Percentiles rank a stretch among this genome's conserved stretches.
Evolutionary conservation across 1,284 basidiomycete genomes (phyloP).

Genomic region (Macrocystidia cucumis): DNA sequence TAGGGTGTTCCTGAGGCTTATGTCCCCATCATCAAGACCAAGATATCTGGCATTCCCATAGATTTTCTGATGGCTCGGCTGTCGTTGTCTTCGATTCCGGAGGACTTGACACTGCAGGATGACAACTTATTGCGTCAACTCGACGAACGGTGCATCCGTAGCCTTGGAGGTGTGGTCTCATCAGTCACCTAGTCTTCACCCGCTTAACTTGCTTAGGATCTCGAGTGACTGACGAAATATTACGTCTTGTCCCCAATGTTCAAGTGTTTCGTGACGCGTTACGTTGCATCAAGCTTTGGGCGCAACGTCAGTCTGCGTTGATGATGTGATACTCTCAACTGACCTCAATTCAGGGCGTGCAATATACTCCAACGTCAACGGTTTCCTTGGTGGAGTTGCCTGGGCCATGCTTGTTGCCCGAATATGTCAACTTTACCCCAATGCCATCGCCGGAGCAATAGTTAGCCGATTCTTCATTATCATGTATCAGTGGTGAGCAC

Average conservation of each 20-base stretch:
- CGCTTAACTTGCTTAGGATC: slow-evolving; percentile 56
- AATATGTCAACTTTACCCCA: slow-evolving; percentile 98
- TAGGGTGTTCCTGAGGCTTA: slow-evolving; percentile 95
- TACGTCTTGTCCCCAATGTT: slow-evolving; percentile 93
- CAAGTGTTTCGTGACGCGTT: slow-evolving; percentile 92
- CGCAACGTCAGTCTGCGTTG: slow-evolving; percentile 62
- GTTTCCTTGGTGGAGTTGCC: slow-evolving; percentile 96
- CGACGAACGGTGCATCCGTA: slow-evolving; percentile 92
- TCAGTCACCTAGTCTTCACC: not conserved
- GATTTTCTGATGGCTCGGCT: slow-evolving; percentile 93
- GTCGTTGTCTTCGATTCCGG: slow-evolving; percentile 80
- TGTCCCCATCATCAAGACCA: slow-evolving; percentile 91
- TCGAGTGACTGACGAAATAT: slow-evolving; percentile 93
- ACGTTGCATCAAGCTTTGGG: slow-evolving; percentile 97
- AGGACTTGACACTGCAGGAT: slow-evolving; percentile 85
- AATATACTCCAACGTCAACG: slow-evolving; percentile 97
- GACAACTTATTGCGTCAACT: slow-evolving; percentile 89
- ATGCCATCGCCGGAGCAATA: slow-evolving; percentile 89
- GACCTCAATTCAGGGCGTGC: slow-evolving; percentile 60
- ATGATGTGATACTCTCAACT: slow-evolving; percentile 7
- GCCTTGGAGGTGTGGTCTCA: slow-evolving; percentile 74
- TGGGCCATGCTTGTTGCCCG: slow-evolving; percentile 98
- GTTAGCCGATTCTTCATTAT: slow-evolving; percentile 97
- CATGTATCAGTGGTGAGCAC: slow-evolving; percentile 86
- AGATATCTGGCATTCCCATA: slow-evolving; percentile 88